Evolutionary conservation across 1,284 basidiomycete genomes (phyloP).

Genomic region (Trametes sp.): DNA sequence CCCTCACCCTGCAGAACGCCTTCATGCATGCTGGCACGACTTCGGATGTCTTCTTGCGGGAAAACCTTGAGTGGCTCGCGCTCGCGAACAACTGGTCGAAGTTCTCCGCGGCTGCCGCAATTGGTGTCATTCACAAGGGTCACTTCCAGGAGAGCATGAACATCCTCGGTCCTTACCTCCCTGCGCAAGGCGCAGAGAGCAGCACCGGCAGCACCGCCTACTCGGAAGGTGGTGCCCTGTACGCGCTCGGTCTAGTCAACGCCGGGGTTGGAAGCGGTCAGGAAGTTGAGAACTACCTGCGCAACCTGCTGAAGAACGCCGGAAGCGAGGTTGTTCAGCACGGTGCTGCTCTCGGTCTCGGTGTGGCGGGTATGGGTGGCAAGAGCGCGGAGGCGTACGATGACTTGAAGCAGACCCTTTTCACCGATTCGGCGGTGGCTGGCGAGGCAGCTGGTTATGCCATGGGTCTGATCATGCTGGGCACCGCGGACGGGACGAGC

Average conservation of each 20-base stretch:
- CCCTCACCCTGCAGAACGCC: constrained; percentile 93
- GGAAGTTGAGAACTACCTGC: constrained; percentile 76
- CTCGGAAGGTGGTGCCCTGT: constrained; percentile 93
- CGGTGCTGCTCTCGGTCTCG: constrained; percentile 92
- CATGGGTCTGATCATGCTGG: constrained; percentile 97
- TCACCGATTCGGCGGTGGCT: constrained; percentile 92
- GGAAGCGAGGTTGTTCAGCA: constrained; percentile 91
- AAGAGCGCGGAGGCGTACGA: constrained; percentile 91
- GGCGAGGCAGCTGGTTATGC: constrained; percentile 95
- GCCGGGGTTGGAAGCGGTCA: constrained; percentile 82
- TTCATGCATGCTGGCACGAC: constrained; percentile 97
- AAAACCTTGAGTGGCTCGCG: constrained; percentile 95
- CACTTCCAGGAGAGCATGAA: constrained; percentile 92
- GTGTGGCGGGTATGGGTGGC: constrained; percentile 92
- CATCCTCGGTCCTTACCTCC: constrained; percentile 94
- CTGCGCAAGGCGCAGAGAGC: constrained; percentile 73
- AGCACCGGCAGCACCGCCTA: constrained; percentile 80
- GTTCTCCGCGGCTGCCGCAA: constrained; percentile 93
- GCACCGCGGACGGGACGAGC: constrained; percentile 79
- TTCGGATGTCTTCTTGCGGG: constrained; percentile 90
- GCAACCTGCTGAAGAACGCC: constrained; percentile 77
- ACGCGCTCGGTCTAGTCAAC: constrained; percentile 94
- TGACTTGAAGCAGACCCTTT: constrained; percentile 86
- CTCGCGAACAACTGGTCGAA: constrained; percentile 97
- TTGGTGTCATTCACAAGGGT: constrained; percentile 97